Base-by-base conservation (phyloP, 139 green algal species). In the Nannochloris sp. region DNA sequence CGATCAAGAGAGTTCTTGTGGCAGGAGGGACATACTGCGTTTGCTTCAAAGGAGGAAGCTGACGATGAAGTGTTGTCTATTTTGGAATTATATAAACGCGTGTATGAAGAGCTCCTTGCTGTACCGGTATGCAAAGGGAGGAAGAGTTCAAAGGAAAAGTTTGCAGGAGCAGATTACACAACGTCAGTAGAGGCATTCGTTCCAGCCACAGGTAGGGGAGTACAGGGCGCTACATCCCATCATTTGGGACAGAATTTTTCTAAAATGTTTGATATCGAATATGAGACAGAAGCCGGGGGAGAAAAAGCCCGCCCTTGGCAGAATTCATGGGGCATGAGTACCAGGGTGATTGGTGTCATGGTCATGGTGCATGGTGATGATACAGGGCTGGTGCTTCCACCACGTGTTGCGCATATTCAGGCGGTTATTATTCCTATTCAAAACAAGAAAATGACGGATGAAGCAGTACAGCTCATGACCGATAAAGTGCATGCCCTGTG, bases 241-340 rank as follows among this genome's bases (percentile, higher is more conserved):
- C 95, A 86, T 82, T 80, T 99, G 63, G 93, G 93, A 2, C 93
- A 98, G 73, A 99, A 99, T 79, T 99, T 99, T 78, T 87, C 75
- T 78, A 81, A 94, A 61, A 93, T 93, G 83, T 93, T 93, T 62
- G 66, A 72, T 57, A 84, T 86, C 37, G 70, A 88, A 79, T 99
- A 87, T 71, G 90, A 97, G 81, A 82, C 81, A 7, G 81, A 90
- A 12, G 9, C 34, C 2, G 81, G 92, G 37, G 80, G 81, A 43
- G 64, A 59, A 37, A 84, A 87, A 64, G 60, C 79, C 61, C 69
- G 86, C 60, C 85, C 81, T 44, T 99, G 93, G 93, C 78, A 99
- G 71, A 99, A 97, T 82, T 90, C 75, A 24, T 99, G 92, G 90
- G 93, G 93, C 37, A 73, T 96, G 43, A 96, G 90, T 62, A 98